A percentile compares a stretch with the other conserved stretches of the same genome.
phyloP scores from a whole-genome alignment of 225 moss, liverwort and hornwort genomes.

The Straminergon stramineum region DNA sequence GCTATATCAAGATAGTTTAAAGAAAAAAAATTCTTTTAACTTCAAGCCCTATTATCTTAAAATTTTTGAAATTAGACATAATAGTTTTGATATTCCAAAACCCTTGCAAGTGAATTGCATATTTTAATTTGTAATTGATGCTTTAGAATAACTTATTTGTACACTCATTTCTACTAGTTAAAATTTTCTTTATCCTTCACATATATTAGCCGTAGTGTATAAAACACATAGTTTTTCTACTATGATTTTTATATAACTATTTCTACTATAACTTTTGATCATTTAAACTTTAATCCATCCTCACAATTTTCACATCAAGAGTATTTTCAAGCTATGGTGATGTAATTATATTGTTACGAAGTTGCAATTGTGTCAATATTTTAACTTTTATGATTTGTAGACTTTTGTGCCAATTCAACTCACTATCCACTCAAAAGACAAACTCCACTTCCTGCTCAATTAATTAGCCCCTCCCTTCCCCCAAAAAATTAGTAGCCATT shows the following conservation, averaged over 20 bases:
- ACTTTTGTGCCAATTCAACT: neutral
- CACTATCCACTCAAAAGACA: too few relatives aligned
- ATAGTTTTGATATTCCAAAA: neutral
- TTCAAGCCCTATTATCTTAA: too few relatives aligned
- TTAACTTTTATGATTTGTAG: neutral
- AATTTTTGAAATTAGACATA: fast-evolving
- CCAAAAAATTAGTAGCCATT: too few relatives aligned
- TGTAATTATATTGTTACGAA: neutral
- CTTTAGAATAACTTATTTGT: neutral
- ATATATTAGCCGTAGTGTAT: fast-evolving
- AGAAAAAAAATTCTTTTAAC: too few relatives aligned
- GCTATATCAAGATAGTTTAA: too few relatives aligned
- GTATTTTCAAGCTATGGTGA: neutral
- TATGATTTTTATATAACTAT: too few relatives aligned
- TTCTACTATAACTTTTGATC: neutral
- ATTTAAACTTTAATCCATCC: neutral
- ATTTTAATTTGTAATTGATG: neutral
- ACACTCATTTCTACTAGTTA: neutral
- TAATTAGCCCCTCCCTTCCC: too few relatives aligned
- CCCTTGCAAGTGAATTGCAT: neutral
- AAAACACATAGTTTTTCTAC: neutral
- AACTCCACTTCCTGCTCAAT: too few relatives aligned
- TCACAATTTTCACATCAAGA: neutral
- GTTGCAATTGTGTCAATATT: neutral
- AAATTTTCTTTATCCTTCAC: neutral